Base-by-base conservation (phyloP, 176 grass and related monocot species). In the Bolboschoenus planiculmis region DNA sequence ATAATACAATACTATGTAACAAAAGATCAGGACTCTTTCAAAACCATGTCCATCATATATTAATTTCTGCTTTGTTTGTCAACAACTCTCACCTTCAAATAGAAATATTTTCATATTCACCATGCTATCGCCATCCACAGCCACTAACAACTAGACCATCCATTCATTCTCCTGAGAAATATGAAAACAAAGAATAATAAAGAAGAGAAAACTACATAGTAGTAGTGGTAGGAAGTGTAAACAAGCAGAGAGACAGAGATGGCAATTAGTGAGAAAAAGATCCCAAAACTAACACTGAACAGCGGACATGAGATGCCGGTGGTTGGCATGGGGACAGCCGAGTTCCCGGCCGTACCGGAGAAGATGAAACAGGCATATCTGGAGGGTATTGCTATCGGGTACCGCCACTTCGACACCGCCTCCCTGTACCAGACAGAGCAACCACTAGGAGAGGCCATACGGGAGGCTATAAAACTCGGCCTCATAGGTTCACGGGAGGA, bases 321-420 rank as follows among this genome's bases (percentile, higher is more conserved):
- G 15, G 36, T 92, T 27, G 86, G 86, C 43, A 74, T 96, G 93
- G 93, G 93, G 31, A 92, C 90, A 35, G 57, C 86, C 27, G 42
- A 24, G 77, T 82, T 24, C 36, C 79, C 82, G 0, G 0, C 13
- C 2, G 10, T 24, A 33, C 33, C 40, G 31, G 85, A 87, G 43
- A 13, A 21, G 31, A 68, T n/a, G 37, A 86, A 30, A 57, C 3
- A 15, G 64, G 90, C 90, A 0, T 85, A 87, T 77, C 30, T 92
- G 3, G 79, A 85, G 14, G 93, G 90, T 30, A 78, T 92, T 58
- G 90, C 84, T 58, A 47, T 74, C 14, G 90, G 90, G 0, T 96
- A 56, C 85, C 93, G 88, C 60, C 93, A 96, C 85, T 87, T 92
- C 59, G 93, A 92, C 88, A 91, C 93, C 2, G 93, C 93, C 27